A percentile compares a stretch with the other conserved stretches of the same genome.
These are phyloP conservation scores for Plasmodium reichenowi DNA, from an alignment of 169 alveolate genomes.

Conservation along the genomic window DNA sequence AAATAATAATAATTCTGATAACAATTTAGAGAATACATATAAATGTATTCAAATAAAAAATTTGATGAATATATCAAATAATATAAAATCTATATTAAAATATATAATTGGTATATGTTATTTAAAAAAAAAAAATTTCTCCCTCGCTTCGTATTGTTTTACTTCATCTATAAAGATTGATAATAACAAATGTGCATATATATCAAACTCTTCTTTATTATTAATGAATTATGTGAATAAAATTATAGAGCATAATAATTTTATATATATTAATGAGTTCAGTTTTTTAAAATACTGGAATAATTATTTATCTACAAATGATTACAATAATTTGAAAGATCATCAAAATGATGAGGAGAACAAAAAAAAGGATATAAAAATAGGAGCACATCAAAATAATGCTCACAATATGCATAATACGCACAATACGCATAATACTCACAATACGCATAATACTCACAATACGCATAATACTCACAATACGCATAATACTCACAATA, in stretches of 20 bases:
- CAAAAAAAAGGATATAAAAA: too few species aligned
- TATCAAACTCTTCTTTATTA: constrained; percentile 50
- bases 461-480: background rate
- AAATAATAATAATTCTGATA: background rate
- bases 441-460: background rate
- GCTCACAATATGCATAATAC: too few species aligned
- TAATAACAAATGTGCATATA: constrained; percentile 15
- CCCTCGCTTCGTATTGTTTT: constrained; percentile 53
- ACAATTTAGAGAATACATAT: background rate
- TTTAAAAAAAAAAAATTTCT: constrained; percentile 62
- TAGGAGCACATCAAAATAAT: too few species aligned
- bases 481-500: background rate
- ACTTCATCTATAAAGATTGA: constrained; percentile 27
- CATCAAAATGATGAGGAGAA: background rate
- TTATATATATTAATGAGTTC: constrained; percentile 7
- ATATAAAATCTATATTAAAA: constrained; percentile 50
- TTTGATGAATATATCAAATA: constrained; percentile 4
- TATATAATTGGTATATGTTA: constrained; percentile 66
- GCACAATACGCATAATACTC: too few species aligned
- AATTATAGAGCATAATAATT: constrained; percentile 22
- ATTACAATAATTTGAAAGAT: background rate
- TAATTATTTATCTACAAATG: background rate
- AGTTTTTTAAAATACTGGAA: constrained; percentile 2
- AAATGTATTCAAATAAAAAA: constrained; percentile 18
- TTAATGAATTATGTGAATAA: constrained; percentile 52